Percentiles rank a stretch among this genome's conserved stretches.
phyloP scores from a whole-genome alignment of 345 rosid genomes.

The Aquilaria sinensis region DNA sequence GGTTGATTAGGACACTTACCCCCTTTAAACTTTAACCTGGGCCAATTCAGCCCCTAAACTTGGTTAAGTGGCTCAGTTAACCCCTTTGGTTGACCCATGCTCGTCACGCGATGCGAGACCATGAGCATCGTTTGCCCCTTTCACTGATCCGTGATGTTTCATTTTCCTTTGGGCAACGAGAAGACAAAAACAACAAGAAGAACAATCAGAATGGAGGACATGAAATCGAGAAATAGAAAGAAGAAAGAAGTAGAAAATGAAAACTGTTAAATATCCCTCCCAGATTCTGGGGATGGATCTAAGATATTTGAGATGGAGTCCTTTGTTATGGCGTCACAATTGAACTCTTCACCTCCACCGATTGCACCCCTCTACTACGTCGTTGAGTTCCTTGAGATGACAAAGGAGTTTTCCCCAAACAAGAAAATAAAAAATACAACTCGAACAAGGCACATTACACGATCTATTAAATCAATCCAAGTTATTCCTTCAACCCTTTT shows the following conservation, averaged over 20 bases:
- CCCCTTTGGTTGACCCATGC: too few relatives aligned
- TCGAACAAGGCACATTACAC: constrained; percentile 78
- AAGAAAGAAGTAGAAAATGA: constrained; percentile 26
- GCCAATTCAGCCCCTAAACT: too few relatives aligned
- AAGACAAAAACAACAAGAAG: constrained; percentile 4
- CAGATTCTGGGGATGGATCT: constrained; percentile 83
- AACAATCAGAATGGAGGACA: constrained; percentile 12
- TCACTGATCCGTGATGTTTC: constrained; percentile 3
- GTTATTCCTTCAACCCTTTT: constrained; percentile 41
- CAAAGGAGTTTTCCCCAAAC: constrained; percentile 72
- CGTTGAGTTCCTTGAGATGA: constrained; percentile 81
- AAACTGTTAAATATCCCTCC: constrained; percentile 45
- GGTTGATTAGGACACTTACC: too few relatives aligned
- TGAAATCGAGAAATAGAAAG: constrained; percentile 27
- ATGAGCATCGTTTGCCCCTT: too few relatives aligned
- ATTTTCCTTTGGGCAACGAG: constrained; percentile 63
- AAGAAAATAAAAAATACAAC: constrained; percentile 79
- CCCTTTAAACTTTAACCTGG: too few relatives aligned
- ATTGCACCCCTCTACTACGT: constrained; percentile 78
- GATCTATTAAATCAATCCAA: constrained; percentile 73
- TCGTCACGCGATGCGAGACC: too few relatives aligned
- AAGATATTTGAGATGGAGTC: constrained; percentile 80
- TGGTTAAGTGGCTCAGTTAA: too few relatives aligned
- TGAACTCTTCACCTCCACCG: constrained; percentile 58
- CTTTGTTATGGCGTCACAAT: constrained; percentile 86